Conservation (phyloP, 495 filamentous ascomycete species). For the Jackrogersella minutella region DNA sequence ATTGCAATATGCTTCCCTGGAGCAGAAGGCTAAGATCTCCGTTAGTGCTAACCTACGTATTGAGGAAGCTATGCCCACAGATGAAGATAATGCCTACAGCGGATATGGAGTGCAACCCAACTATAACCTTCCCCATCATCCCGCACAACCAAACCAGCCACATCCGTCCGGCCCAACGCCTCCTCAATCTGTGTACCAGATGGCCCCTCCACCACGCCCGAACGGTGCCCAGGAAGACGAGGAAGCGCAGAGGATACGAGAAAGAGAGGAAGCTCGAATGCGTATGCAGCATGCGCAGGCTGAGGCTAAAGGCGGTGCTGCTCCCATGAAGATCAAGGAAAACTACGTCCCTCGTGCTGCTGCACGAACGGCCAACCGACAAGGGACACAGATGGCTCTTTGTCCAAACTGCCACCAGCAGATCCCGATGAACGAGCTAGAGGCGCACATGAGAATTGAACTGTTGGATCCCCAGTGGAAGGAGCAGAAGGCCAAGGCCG, state of each 20-base stretch:
- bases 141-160: slow-evolving; percentile 36
- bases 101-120: slow-evolving; percentile 59
- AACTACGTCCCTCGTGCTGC: slow-evolving; percentile 90
- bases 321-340: slow-evolving; percentile 90
- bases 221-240: slow-evolving; percentile 64
- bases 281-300: slow-evolving; percentile 81
- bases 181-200: slow-evolving; percentile 47
- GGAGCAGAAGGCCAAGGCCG: slow-evolving; percentile 88
- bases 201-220: slow-evolving; percentile 41
- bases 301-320: slow-evolving; percentile 71
- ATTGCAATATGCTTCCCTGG: slow-evolving; percentile 89
- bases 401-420: slow-evolving; percentile 96
- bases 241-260: slow-evolving; percentile 71
- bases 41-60: slow-evolving; percentile 82
- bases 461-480: slow-evolving; percentile 96
- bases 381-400: slow-evolving; percentile 71
- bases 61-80: slow-evolving; percentile 93
- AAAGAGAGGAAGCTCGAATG: slow-evolving; percentile 71
- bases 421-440: slow-evolving; percentile 84
- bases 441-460: slow-evolving; percentile 95
- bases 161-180: slow-evolving; percentile 50
- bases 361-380: slow-evolving; percentile 68
- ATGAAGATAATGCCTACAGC: slow-evolving; percentile 67
- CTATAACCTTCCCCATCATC: slow-evolving; percentile 45
- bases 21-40: slow-evolving; percentile 91